Evolutionary conservation across 495 filamentous ascomycete species (phyloP).

Genomic region (Symbiotaphrina buchneri): DNA sequence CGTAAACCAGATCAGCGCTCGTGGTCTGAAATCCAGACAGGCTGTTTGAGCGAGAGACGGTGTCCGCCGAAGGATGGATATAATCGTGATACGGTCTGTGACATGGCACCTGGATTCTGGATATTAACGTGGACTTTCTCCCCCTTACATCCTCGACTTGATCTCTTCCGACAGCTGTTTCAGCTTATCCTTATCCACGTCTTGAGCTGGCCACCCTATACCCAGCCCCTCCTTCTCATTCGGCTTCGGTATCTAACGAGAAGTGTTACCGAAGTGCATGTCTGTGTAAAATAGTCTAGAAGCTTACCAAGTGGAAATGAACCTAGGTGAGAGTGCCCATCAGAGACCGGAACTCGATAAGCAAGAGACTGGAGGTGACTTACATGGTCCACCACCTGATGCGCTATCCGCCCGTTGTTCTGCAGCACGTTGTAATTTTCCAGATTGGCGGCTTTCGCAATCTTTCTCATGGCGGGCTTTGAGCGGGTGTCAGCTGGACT

Average conservation of each 20-base stretch:
- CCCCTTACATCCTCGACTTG: slow-evolving; percentile 64
- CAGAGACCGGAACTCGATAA: neutral
- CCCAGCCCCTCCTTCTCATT: slow-evolving; percentile 61
- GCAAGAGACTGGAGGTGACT: slow-evolving; percentile 10
- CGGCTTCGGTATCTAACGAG: slow-evolving; percentile 78
- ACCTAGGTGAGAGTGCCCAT: slow-evolving; percentile 24
- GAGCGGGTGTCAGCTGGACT: neutral
- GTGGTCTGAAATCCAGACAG: too few relatives aligned
- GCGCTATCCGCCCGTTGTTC: slow-evolving; percentile 87
- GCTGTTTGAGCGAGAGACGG: too few relatives aligned
- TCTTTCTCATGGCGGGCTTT: slow-evolving; percentile 69
- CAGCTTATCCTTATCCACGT: slow-evolving; percentile 67
- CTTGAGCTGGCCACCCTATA: slow-evolving; percentile 76
- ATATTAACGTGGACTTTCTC: slow-evolving; percentile 4
- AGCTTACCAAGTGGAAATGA: slow-evolving; percentile 81
- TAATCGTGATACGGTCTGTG: neutral
- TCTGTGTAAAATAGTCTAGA: neutral
- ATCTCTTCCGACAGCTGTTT: slow-evolving; percentile 63
- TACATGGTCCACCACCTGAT: slow-evolving; percentile 88
- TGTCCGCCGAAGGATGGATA: too few relatives aligned
- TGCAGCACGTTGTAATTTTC: slow-evolving; percentile 82
- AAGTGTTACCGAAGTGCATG: neutral
- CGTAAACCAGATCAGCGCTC: too few relatives aligned
- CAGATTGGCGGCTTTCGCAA: slow-evolving; percentile 55
- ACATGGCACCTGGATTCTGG: neutral